Evolutionary conservation across 768 basidiomycete genomes (phyloP), one percentile per base, ranked within the genome.

Genomic region (Tylopilus balloui): DNA sequence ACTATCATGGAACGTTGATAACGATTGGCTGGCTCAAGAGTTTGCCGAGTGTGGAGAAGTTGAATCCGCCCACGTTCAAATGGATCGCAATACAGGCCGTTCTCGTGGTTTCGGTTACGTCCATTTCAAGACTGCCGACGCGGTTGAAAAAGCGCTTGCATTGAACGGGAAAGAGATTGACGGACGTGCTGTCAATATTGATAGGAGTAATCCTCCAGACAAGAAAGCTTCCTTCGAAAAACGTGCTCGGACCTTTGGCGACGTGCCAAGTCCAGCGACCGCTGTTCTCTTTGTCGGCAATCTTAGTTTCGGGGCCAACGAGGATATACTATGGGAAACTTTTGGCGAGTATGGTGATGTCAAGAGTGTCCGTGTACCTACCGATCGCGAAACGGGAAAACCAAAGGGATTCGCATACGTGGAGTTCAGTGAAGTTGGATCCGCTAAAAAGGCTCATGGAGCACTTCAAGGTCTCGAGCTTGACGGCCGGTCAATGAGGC

Each of bases 331-430:
- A 28, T 97, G 92, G 92, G 81, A 88, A 67, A 78, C 83, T 58
- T 99, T 98, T 69, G 84, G 82, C 54, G 91, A 92, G 63, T 85
- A 84, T 65, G 91, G 91, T 49, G 76, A 81, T 36, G 80, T 96
- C 53, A 88, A 88, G 73, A 85, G 74, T 61, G 90, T 97, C 34
- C 82, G 93, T 48, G 72, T 99, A 42, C 92, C 93, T 25, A 96
- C 93, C 32, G 93, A 98, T 68, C 78, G 90, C 56, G 96, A 99
- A 42, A 79, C 87, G 7, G 93, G 92, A 24, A 78, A 76, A 53
- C 84, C 90, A 39, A 98, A 97, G 70, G 96, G 96, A 61, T 98
- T 95, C 69, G 96, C 84, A 19, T 98, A 98, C 70, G 88, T 99
- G 63, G 92, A 97, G 69, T 96, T 94, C 69, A 80, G 84, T 56